These are phyloP conservation scores for Stevia rebaudiana DNA, from an alignment of 140 eudicot species.

Conservation along the genomic window DNA sequence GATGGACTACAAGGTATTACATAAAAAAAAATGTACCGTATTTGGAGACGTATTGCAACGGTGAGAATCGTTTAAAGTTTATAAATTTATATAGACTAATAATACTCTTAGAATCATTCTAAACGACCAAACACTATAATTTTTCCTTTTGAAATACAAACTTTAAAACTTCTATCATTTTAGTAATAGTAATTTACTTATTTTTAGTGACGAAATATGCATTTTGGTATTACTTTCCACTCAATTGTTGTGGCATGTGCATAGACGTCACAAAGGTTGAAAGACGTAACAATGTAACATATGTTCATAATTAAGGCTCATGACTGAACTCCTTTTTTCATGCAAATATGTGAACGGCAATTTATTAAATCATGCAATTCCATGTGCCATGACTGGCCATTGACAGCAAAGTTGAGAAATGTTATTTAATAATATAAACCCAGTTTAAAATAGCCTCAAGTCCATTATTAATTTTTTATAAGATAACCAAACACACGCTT, in stretches of 20 bases:
- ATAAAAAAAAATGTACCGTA: too few species aligned
- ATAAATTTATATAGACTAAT: not conserved
- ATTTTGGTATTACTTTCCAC: not conserved
- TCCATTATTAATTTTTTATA: too few species aligned
- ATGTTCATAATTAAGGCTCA: not conserved
- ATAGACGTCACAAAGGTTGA: constrained; percentile 11
- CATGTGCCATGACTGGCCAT: constrained; percentile 8
- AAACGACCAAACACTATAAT: not conserved
- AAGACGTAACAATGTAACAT: constrained; percentile 13
- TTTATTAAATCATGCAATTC: not conserved
- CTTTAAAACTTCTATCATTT: not conserved
- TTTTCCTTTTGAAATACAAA: not conserved
- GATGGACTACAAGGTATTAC: too few species aligned
- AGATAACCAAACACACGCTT: too few species aligned
- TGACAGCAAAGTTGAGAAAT: too few species aligned
- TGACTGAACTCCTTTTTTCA: not conserved
- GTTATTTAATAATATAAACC: too few species aligned
- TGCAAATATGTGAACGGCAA: constrained; percentile 8
- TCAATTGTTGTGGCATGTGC: constrained; percentile 24
- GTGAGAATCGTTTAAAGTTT: not conserved
- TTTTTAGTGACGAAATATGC: not conserved
- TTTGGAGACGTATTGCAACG: too few species aligned
- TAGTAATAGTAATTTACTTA: not conserved
- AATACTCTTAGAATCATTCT: not conserved
- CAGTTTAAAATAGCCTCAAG: too few species aligned